Evolutionary conservation across 805 yeast species (phyloP), one percentile per base, ranked within the genome.

Genomic region (Spencermartinsiella europaea): DNA sequence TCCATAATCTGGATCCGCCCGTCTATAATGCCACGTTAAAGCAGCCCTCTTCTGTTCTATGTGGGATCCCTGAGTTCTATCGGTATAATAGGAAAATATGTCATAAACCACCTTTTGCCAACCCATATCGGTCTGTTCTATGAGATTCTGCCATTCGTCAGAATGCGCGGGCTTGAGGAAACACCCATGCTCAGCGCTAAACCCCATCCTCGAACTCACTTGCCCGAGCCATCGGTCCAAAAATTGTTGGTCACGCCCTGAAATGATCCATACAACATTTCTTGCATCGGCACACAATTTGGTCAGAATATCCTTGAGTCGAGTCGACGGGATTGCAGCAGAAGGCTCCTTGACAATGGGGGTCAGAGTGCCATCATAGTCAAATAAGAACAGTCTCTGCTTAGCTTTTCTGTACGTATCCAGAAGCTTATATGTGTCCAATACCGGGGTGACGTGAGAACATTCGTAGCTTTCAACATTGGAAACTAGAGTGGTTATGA

Each of bases 101-200:
- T 79, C 81, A 45, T 80, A 79, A 14, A 89, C 98, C 46, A 78
- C 79, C n/a, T 67, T 62, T 66, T 89, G 96, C 99, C 99, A 93
- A 21, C 89, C 74, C 96, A 93, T 89, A 66, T 93, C 96, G 54
- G 81, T 71, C 40, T 79, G 69, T 44, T 81, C 89, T 10, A 96
- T 83, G 46, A 93, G 73, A 60, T 93, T 93, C 28, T 79, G 76
- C 99, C 99, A 93, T 12, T 68, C 65, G 21, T 16, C 34, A 7
- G n/a, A 14, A 7, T 80, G 80, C n/a, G 83, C 76, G 53, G 78
- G 83, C 61, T 84, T 85, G 76, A 91, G 77, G 60, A 93, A 93
- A 60, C 97, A 91, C 5, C 99, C 99, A 64, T 93, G 99, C 62
- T 93, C 99, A 0, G 99, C 98, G 48, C 95, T 83, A 45, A 93